Conservation (phyloP, 305 asterid species). For the Fraxinus sp. region DNA sequence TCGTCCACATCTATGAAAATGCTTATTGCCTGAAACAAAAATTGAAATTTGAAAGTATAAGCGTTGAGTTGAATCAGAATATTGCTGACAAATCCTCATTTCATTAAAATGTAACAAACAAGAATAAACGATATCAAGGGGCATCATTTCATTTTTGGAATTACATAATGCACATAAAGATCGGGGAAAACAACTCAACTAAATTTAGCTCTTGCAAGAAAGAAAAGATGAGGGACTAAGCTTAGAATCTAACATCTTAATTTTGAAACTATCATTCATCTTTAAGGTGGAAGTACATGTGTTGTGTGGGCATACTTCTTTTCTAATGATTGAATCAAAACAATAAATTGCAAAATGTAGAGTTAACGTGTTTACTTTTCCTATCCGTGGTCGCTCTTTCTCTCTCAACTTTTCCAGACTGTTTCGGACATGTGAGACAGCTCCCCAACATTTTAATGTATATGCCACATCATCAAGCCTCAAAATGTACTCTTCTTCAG, state of each 20-base stretch:
- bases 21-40: conserved; percentile 71
- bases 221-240: neutral
- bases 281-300: neutral
- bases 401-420: conserved; percentile 53
- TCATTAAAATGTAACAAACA: neutral
- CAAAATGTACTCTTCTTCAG: conserved; percentile 87
- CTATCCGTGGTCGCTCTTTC: conserved; percentile 88
- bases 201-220: neutral
- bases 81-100: neutral
- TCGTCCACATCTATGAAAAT: conserved; percentile 95
- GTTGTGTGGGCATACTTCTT: neutral
- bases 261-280: neutral
- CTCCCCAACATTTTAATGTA: conserved; percentile 93
- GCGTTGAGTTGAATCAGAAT: neutral
- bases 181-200: neutral
- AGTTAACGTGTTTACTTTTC: conserved; percentile 56
- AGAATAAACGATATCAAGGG: neutral
- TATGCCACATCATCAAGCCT: conserved; percentile 96
- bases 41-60: neutral
- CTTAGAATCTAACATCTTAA: neutral
- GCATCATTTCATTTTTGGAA: neutral
- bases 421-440: conserved; percentile 87
- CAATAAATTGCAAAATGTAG: conserved; percentile 9
- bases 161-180: neutral
- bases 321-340: neutral